Conservation (phyloP, 108 stramenopile genomes). For the Poteriospumella lacustris region DNA sequence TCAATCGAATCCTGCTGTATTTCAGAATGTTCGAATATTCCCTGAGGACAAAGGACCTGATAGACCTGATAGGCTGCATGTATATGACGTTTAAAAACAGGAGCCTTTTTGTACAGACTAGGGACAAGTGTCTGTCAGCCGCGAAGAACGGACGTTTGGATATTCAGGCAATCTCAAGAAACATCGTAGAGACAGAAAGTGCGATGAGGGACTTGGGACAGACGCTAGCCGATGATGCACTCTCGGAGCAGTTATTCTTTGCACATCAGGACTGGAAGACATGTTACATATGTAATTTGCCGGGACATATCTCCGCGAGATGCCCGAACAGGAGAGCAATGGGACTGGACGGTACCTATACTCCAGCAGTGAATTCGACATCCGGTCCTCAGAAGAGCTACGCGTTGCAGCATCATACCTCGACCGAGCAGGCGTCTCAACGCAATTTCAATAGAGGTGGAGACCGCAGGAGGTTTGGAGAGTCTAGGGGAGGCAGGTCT, state of each 20-base stretch:
- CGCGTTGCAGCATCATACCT: conserved; percentile 6
- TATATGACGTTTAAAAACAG: conserved; percentile 3
- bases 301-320: conserved; percentile 6
- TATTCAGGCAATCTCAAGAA: conserved; percentile 8
- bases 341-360: conserved; percentile 6
- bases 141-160: conserved; percentile 6
- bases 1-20: conserved; percentile 3
- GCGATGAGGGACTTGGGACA: conserved; percentile 2
- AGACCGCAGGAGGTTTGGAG: conserved; percentile 6
- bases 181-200: conserved; percentile 7
- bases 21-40: conserved; percentile 8
- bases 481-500: conserved; percentile 6
- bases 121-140: conserved; percentile 6
- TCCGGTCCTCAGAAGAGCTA: conserved; percentile 6
- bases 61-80: conserved; percentile 2
- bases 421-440: conserved; percentile 1
- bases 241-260: conserved; percentile 7
- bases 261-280: conserved; percentile 6
- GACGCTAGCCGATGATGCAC: not conserved
- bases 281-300: conserved; percentile 3
- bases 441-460: conserved; percentile 7
- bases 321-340: conserved; percentile 6
- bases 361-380: conserved; percentile 2
- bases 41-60: conserved; percentile 6
- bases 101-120: not conserved